Evolutionary conservation across 2,329 filamentous ascomycete genomes (phyloP), one percentile per base, ranked within the genome.

Genomic region (Fusarium multiceps): DNA sequence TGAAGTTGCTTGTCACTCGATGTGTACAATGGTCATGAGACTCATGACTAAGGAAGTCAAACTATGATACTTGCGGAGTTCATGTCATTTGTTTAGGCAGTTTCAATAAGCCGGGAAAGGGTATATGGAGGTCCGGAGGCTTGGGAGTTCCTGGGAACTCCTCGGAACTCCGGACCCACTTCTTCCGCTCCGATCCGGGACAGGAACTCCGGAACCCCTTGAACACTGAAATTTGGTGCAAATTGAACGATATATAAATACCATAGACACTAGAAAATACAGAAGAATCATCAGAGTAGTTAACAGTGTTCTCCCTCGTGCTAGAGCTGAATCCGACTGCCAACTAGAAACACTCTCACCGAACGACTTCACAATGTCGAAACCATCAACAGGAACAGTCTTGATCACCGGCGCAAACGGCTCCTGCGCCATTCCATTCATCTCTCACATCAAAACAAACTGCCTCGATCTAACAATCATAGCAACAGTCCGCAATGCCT

Each of bases 401-500:
- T 66, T 82, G 25, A 63, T 82, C 37, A 82, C 79, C 0, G 79
- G 77, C 1, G 79, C 79, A 21, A 82, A 82, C 57, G 80, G 80
- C 43, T 82, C 81, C 14, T 58, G 71, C 0, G 74, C 65, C 7
- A 32, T 66, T 0, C 55, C 43, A 3, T 73, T 71, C 8, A 53
- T 74, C 42, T 37, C 67, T 0, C 55, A 64, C 5, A 18, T 76
- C 23, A 47, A 74, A 12, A 28, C 55, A 0, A 28, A 53, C 18
- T 60, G n/a, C n/a, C n/a, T n/a, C n/a, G n/a, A 58, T 0, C 56
- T 74, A n/a, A 78, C 73, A 2, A 66, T 77, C 7, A 66, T 81
- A 21, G 63, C 78, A 21, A 77, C 79, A 11, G 79, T 81, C 9
- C 76, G 78, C 10, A 73, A 79, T 56, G 69, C 78, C 69, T 13